Base-by-base conservation (phyloP, 192 early-diverging fungal species). In the Entomortierella chlamydospora region DNA sequence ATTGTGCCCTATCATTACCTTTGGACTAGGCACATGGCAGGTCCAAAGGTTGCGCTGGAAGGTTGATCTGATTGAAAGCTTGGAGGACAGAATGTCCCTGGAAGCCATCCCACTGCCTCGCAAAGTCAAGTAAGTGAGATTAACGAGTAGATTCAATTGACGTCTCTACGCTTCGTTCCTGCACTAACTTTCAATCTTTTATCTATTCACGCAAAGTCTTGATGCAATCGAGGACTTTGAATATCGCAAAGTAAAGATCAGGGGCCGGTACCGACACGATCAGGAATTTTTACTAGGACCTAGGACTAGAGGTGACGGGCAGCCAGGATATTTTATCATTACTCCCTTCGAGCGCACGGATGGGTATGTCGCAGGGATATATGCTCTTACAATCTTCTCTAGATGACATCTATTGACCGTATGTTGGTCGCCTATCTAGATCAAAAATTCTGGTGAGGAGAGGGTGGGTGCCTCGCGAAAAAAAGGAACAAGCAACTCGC, bases 1-100 rank as follows among this genome's bases (percentile, higher is more conserved):
- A 15, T 52, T 84, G 42, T 63, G 90, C 51, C 90, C 90, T 1
- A 79, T 89, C 42, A 78, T 87, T 56, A 85, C 90, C 0, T 90
- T 94, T 83, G 91, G 89, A 2, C 83, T 96, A 3, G 94, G 94
- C 4, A 90, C 90, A 11, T 96, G 96, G 96, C 96, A 98, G 79
- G 87, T 93, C 2, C 90, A 95, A 65, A 86, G 96, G 22, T 84
- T 98, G 50, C 88, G 89, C 49, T 98, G 95, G 95, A 98, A 98
- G 85, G 83, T 92, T 11, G 84, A 88, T 26, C 83, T 96, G 51
- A 95, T 98, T 52, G 89, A 95, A 43, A 83, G 87, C 37, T 83
- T 90, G 60, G 91, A 94, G 64, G 83, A 87, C 17, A 61, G 86
- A 22, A 82, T 93, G 76, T 67, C 63, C 8, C 83, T 87, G 51